A percentile compares a stretch with the other conserved stretches of the same genome.
phyloP scores from a whole-genome alignment of 352 stramenopile species.

The Phytophthora sp. region DNA sequence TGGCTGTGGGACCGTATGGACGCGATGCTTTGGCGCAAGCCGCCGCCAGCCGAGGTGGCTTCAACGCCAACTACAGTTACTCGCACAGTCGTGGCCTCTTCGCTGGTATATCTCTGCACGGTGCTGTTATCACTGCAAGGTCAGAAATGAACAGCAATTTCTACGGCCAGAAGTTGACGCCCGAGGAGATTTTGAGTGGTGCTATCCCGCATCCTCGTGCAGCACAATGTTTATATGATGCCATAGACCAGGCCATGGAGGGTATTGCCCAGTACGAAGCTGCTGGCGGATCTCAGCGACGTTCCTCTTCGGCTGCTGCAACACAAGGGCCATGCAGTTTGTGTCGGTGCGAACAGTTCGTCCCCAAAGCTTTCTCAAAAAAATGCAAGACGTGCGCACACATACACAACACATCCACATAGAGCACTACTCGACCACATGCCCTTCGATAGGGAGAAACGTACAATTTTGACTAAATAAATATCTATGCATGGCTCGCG shows the following conservation, averaged over 20 bases:
- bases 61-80: slow-evolving; percentile 95
- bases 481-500: slow-evolving; percentile 13
- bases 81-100: slow-evolving; percentile 93
- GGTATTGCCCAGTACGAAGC: slow-evolving; percentile 71
- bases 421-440: not conserved
- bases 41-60: slow-evolving; percentile 64
- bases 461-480: slow-evolving; percentile 25
- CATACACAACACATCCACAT: slow-evolving; percentile 42
- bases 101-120: slow-evolving; percentile 92
- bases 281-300: slow-evolving; percentile 10
- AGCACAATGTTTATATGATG: slow-evolving; percentile 80
- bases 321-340: slow-evolving; percentile 46
- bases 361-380: slow-evolving; percentile 73
- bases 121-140: slow-evolving; percentile 90
- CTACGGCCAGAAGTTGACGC: slow-evolving; percentile 90
- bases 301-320: slow-evolving; percentile 13
- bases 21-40: slow-evolving; percentile 85
- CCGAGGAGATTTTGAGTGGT: slow-evolving; percentile 77
- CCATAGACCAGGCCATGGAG: slow-evolving; percentile 74
- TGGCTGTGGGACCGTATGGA: slow-evolving; percentile 92
- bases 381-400: slow-evolving; percentile 81
- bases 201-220: slow-evolving; percentile 59
- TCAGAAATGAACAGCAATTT: slow-evolving; percentile 96
- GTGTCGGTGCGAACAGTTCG: slow-evolving; percentile 63
- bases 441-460: not conserved